Conservation (phyloP, 129 eudicot genomes). For the Arctium minus region DNA sequence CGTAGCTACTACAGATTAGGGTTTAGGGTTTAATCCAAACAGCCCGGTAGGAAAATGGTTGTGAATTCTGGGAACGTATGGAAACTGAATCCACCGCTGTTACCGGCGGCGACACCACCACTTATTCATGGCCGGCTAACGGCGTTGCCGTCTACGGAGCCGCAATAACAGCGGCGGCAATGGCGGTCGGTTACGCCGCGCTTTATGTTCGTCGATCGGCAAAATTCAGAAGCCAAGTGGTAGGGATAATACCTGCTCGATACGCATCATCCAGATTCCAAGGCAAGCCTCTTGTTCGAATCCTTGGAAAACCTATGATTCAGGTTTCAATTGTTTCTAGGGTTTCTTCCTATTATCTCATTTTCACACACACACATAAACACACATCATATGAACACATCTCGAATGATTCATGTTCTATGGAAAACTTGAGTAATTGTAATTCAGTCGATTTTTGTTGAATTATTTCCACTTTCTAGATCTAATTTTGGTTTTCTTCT, state of each 20-base stretch:
- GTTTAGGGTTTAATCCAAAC: too few species aligned
- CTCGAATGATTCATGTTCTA: neutral
- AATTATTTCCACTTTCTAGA: neutral
- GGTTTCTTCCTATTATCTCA: neutral
- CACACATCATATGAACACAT: neutral
- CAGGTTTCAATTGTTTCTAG: constrained; percentile 15
- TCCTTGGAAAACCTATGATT: constrained; percentile 31
- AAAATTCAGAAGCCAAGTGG: constrained; percentile 23
- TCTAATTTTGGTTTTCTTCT: neutral
- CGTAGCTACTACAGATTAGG: too few species aligned
- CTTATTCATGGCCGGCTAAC: constrained; percentile 5
- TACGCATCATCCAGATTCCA: constrained; percentile 29
- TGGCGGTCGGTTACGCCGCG: constrained; percentile 20
- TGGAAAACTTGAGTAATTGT: neutral
- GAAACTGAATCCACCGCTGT: neutral
- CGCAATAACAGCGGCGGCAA: constrained; percentile 18
- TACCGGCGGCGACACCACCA: constrained; percentile 12
- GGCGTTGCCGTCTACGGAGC: constrained; percentile 16
- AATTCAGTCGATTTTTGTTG: neutral
- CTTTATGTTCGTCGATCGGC: neutral
- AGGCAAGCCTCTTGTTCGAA: constrained; percentile 36
- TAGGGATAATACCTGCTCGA: constrained; percentile 33
- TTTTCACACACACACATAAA: neutral
- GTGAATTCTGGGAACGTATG: constrained; percentile 6
- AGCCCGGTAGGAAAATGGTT: neutral